These are phyloP conservation scores for Vigna reflexopilosa DNA, from an alignment of 306 rosid genomes.

Conservation along the genomic window DNA sequence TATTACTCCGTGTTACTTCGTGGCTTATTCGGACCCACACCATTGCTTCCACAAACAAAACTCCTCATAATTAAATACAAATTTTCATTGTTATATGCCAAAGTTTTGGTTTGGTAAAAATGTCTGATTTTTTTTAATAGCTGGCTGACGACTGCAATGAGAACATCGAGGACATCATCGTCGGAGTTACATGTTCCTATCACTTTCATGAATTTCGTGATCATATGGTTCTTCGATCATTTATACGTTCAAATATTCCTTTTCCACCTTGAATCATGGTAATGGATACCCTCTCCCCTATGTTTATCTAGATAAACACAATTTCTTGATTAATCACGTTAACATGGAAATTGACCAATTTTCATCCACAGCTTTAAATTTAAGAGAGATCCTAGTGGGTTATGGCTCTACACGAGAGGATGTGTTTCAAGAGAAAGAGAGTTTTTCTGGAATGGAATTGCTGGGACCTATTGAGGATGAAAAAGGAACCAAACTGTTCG, in stretches of 20 bases:
- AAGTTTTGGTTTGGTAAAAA: background rate
- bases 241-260: slow-evolving; percentile 18
- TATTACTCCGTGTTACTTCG: slow-evolving; percentile 4
- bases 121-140: slow-evolving; percentile 25
- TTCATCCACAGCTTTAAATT: slow-evolving; percentile 51
- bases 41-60: slow-evolving; percentile 22
- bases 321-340: slow-evolving; percentile 10
- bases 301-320: slow-evolving; percentile 34
- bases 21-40: slow-evolving; percentile 20
- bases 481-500: slow-evolving; percentile 29
- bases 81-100: background rate
- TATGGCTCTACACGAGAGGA: slow-evolving; percentile 42
- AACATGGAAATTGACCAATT: slow-evolving; percentile 50
- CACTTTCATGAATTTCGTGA: background rate
- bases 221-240: background rate
- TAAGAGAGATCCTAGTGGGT: slow-evolving; percentile 42
- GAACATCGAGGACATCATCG: slow-evolving; percentile 50
- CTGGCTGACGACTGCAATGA: slow-evolving; percentile 45
- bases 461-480: slow-evolving; percentile 27
- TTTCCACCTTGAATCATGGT: slow-evolving; percentile 16
- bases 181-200: slow-evolving; percentile 38
- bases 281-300: slow-evolving; percentile 8
- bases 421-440: slow-evolving; percentile 21
- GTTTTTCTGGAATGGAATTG: slow-evolving; percentile 42
- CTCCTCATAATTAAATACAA: background rate